Evolutionary conservation across 139 green algal genomes (phyloP), one percentile per base, ranked within the genome.

Genomic region (Pleodorina starrii): DNA sequence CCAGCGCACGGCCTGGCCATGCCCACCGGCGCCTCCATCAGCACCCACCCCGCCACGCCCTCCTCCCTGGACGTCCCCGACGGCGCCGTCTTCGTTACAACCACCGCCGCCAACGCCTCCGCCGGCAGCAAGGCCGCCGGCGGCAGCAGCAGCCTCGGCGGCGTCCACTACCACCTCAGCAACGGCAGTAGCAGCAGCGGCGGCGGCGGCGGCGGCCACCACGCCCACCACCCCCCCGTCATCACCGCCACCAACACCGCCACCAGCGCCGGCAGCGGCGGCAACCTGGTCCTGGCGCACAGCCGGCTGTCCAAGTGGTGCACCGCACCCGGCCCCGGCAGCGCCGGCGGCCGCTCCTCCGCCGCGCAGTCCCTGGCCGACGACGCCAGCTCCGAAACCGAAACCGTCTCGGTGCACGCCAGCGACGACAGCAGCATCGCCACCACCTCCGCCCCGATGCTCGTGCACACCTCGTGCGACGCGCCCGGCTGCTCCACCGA

Each of bases 361-460:
- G 46, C 46, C 29, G 40, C 44, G 32, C 44, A 43, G 7, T 80
- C 82, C 10, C n/a, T 71, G 2, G 66, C 44, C 6, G 82, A 88
- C 32, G 82, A 88, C 66, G 66, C 82, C 17, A 74, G 19, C 66
- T 80, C 82, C 2, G 82, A 82, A n/a, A n/a, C n/a, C 42, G 69
- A 86, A 44, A 80, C 63, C 19, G 82, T 44, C 32, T 88, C 82
- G 3, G 66, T 88, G 1, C 82, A 88, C 44, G 82, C 82, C n/a
- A 71, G 44, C 44, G 82, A 88, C 32, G 82, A 88, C 43, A 88
- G 82, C 82, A 88, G 81, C 42, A 46, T 51, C 19, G 43, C 66
- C 32, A 69, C n/a, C 0, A 66, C n/a, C 5, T 48, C 43, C 17
- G 59, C n/a, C 4, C 72, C 40, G 72, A 76, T 23, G 27, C 35